phyloP scores from a whole-genome alignment of 2,329 filamentous ascomycete species.

The Botrytis aclada region DNA sequence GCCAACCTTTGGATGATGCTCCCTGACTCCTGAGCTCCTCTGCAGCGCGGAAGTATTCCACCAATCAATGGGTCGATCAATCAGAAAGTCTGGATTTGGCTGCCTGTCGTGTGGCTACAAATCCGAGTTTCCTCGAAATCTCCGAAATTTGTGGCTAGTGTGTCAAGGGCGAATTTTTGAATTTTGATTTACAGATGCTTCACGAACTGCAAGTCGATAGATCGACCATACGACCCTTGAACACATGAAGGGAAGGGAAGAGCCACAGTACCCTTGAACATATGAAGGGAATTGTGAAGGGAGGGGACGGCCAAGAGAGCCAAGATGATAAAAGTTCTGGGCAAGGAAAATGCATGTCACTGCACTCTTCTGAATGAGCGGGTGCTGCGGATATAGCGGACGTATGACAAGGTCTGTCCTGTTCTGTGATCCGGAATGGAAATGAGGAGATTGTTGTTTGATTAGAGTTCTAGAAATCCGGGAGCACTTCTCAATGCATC shows the following conservation, averaged over 20 bases:
- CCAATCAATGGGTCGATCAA: background rate
- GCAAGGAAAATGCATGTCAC: slow-evolving; percentile 3
- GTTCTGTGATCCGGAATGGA: background rate
- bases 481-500: slow-evolving; percentile 2
- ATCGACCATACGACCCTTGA: background rate
- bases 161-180: background rate
- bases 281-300: background rate
- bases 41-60: slow-evolving; percentile 1
- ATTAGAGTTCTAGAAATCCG: background rate
- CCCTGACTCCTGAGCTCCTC: background rate
- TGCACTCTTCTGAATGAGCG: background rate
- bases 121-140: background rate
- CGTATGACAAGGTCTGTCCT: background rate
- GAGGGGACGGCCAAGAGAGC: background rate
- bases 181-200: background rate
- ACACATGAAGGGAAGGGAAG: background rate
- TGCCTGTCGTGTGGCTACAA: background rate
- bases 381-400: background rate
- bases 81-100: background rate
- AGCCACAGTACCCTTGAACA: background rate
- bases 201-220: background rate
- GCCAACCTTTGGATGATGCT: slow-evolving; percentile 8
- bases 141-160: slow-evolving; percentile 11
- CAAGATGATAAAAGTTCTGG: background rate
- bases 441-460: slow-evolving; percentile 9